Percentiles rank a stretch among this genome's conserved stretches.
phyloP scores from a whole-genome alignment of 352 stramenopile species.

The Pythium sp. region DNA sequence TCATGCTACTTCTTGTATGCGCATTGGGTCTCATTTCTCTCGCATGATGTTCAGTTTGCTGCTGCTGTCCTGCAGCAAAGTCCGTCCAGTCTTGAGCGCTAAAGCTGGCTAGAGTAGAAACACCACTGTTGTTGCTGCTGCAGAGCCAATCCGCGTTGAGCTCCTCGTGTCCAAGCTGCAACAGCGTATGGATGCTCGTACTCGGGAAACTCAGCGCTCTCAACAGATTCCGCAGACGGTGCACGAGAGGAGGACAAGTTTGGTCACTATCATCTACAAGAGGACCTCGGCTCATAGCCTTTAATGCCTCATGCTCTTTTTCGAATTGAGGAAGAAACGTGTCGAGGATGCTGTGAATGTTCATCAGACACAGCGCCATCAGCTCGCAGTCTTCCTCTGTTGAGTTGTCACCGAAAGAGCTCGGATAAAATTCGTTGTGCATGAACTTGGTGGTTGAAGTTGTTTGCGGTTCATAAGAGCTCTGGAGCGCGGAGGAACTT shows the following conservation, averaged over 20 bases:
- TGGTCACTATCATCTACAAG: conserved; percentile 10
- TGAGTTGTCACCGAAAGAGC: neutral
- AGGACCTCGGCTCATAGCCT: conserved; percentile 12
- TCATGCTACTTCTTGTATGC: neutral
- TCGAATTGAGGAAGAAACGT: conserved; percentile 29
- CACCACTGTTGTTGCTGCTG: no score
- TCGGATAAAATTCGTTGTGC: neutral
- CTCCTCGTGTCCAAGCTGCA: conserved; percentile 22
- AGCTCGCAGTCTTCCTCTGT: conserved; percentile 31
- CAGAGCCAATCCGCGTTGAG: conserved; percentile 33
- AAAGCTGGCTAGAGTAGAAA: conserved; percentile 24
- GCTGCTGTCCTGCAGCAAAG: conserved; percentile 13
- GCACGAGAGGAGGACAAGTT: neutral
- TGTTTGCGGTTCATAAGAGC: conserved; percentile 7
- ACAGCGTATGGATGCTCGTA: conserved; percentile 27
- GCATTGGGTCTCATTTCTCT: neutral
- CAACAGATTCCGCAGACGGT: conserved; percentile 31
- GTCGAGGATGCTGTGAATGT: conserved; percentile 62
- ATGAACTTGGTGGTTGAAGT: neutral
- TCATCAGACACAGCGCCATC: conserved; percentile 58
- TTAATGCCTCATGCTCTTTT: conserved; percentile 12
- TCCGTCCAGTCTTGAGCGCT: conserved; percentile 39
- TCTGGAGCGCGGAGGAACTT: conserved; percentile 11
- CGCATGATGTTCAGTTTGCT: neutral
- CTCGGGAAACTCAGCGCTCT: conserved; percentile 43